A percentile compares a stretch with the other conserved stretches of the same genome.
phyloP scores from a whole-genome alignment of 805 yeast genomes.

The Starmerella sirachaensis region DNA sequence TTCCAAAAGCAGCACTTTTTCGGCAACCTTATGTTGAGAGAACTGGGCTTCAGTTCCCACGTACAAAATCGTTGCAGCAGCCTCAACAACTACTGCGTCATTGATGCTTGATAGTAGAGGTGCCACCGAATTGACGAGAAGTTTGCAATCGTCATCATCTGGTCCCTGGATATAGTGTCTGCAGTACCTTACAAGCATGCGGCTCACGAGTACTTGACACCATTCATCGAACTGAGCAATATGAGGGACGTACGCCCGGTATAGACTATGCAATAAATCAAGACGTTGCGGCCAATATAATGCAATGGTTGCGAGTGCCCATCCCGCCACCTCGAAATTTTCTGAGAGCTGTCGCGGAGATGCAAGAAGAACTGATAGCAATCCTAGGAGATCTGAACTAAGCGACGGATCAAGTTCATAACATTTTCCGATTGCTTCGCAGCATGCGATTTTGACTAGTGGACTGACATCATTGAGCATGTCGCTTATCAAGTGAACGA shows the following conservation, averaged over 20 bases:
- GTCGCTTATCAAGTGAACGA: conserved; percentile 59
- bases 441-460: conserved; percentile 66
- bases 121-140: conserved; percentile 40
- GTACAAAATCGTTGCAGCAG: conserved; percentile 43
- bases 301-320: conserved; percentile 49
- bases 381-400: conserved; percentile 38
- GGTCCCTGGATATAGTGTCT: conserved; percentile 51
- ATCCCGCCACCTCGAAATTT: conserved; percentile 53
- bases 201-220: conserved; percentile 50
- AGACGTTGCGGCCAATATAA: conserved; percentile 45
- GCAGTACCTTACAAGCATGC: conserved; percentile 54
- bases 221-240: conserved; percentile 52
- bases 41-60: conserved; percentile 48
- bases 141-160: conserved; percentile 41
- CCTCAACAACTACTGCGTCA: conserved; percentile 49
- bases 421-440: conserved; percentile 57
- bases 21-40: conserved; percentile 38
- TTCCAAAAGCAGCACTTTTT: conserved; percentile 37
- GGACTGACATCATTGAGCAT: conserved; percentile 61
- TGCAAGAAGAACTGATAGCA: conserved; percentile 43
- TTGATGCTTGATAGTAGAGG: conserved; percentile 41
- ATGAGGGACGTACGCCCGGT: conserved; percentile 44
- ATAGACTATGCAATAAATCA: conserved; percentile 60
- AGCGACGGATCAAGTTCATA: conserved; percentile 35
- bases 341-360: conserved; percentile 34